Percentiles rank a stretch among this genome's conserved stretches.
Conservation (phyloP, 1,284 basidiomycete species). For the Tilletiaria anomala region DNA sequence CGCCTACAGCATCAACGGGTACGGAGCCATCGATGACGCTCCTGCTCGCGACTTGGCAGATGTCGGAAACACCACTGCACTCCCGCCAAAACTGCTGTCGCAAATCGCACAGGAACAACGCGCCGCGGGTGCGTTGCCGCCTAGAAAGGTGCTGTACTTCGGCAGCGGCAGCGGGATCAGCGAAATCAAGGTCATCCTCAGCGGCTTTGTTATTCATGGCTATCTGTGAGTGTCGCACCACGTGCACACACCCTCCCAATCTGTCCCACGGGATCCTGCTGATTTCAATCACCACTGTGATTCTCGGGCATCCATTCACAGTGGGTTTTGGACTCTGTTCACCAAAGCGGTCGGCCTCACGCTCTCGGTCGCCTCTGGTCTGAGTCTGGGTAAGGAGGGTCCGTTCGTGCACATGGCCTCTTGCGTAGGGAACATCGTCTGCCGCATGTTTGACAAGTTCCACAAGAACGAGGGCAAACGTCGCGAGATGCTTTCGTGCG, state of each 20-base stretch:
- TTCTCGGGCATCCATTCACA: constrained; percentile 62
- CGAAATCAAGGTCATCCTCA: constrained; percentile 95
- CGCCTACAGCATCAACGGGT: constrained; percentile 55
- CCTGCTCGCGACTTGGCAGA: neutral
- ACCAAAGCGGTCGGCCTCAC: constrained; percentile 1
- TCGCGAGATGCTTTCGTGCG: constrained; percentile 23
- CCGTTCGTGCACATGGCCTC: constrained; percentile 93
- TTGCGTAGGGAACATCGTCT: constrained; percentile 87
- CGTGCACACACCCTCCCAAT: constrained; percentile 82
- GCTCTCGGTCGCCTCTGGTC: constrained; percentile 7
- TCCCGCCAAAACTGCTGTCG: constrained; percentile 5
- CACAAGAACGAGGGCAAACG: constrained; percentile 63
- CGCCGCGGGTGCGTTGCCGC: constrained; percentile 42
- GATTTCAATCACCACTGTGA: too few relatives aligned
- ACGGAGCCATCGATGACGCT: constrained; percentile 65
- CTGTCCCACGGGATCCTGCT: too few relatives aligned
- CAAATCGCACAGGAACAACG: constrained; percentile 14
- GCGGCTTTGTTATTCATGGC: constrained; percentile 82
- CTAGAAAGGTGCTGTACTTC: constrained; percentile 8
- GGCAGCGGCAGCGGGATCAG: constrained; percentile 78
- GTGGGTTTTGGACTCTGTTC: constrained; percentile 5
- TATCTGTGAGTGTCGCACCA: constrained; percentile 74
- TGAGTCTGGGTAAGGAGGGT: constrained; percentile 57
- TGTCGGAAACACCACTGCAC: neutral
- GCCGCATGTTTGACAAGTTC: constrained; percentile 53